Evolutionary conservation across 2,329 filamentous ascomycete species (phyloP), one percentile per base, ranked within the genome.

Genomic region (Aureobasidium sp.): DNA sequence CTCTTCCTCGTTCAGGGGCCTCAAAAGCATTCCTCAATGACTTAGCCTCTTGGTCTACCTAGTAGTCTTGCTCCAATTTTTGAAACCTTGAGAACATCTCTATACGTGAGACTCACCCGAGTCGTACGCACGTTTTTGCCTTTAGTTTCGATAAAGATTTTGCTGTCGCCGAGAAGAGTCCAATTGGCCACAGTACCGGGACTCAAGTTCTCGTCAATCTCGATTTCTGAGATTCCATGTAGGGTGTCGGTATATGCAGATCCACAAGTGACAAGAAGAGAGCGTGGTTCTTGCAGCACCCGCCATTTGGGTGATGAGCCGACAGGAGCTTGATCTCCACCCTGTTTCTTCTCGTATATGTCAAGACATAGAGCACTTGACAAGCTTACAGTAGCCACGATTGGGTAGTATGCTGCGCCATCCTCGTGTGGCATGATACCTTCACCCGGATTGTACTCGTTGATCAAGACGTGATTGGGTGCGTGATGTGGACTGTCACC

Each of bases 361-460:
- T 96, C 87, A 57, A 97, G 79, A 63, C 93, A 90, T 9, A 96
- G 78, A 52, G 84, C 84, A 10, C 85, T 84, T 0, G 90, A 90
- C 8, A 99, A 77, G 75, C 90, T 96, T 65, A 97, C 87, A 1
- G 94, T 97, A 66, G 91, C 94, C 13, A 97, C 93, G 15, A 95
- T 85, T 1, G 89, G 89, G 71, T 89, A 83, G 72, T 99, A 99
- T 10, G 93, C 90, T 9, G 83, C 78, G 1, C 93, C 94, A 73
- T 99, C 93, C 79, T 97, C 94, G 73, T 97, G 93, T 51, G 92
- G 87, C 90, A 97, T 96, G 67, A 97, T 97, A n/a, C 93, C 93
- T 65, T 96, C 84, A 1, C 90, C 90, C 0, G 90, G 85, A 1
- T 82, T 81, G 73, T 97, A 99, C 73, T 97, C 92, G 71, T 99